Conservation (phyloP, 805 yeast species). For the Wickerhamiella lipophila region DNA sequence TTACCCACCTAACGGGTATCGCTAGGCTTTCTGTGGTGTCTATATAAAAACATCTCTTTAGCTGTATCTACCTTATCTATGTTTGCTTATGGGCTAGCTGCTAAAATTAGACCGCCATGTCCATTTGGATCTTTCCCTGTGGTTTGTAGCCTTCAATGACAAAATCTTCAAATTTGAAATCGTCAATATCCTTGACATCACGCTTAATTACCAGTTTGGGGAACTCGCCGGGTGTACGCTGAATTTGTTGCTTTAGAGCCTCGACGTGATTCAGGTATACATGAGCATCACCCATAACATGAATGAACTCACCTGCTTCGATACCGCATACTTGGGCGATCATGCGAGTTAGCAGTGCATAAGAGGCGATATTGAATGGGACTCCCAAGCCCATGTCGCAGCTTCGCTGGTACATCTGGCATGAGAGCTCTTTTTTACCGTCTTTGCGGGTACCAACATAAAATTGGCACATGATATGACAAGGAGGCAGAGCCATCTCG, state of each 20-base stretch:
- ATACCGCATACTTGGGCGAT: constrained; percentile 89
- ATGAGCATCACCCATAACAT: constrained; percentile 94
- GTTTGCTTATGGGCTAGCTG: no score
- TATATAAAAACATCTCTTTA: no score
- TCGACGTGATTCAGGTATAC: constrained; percentile 89
- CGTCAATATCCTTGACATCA: constrained; percentile 63
- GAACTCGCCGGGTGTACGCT: constrained; percentile 62
- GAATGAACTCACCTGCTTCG: constrained; percentile 92
- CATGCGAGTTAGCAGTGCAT: constrained; percentile 85
- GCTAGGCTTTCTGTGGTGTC: no score
- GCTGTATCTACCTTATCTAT: no score
- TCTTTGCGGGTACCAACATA: constrained; percentile 71
- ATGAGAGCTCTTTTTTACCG: constrained; percentile 57
- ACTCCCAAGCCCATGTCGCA: constrained; percentile 99
- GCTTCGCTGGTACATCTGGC: constrained; percentile 89
- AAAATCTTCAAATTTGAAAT: constrained; percentile 79
- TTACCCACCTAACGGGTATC: not conserved
- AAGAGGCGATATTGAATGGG: constrained; percentile 95
- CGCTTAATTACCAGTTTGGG: constrained; percentile 67
- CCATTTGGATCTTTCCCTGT: constrained; percentile 76
- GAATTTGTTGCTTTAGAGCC: constrained; percentile 69
- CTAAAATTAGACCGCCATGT: constrained; percentile 91
- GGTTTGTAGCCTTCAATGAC: constrained; percentile 71
- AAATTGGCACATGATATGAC: constrained; percentile 93
- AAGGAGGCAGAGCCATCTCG: constrained; percentile 95